Evolutionary conservation across 441 rosid genomes (phyloP), one percentile per base, ranked within the genome.

Genomic region (Mallotus repandus): DNA sequence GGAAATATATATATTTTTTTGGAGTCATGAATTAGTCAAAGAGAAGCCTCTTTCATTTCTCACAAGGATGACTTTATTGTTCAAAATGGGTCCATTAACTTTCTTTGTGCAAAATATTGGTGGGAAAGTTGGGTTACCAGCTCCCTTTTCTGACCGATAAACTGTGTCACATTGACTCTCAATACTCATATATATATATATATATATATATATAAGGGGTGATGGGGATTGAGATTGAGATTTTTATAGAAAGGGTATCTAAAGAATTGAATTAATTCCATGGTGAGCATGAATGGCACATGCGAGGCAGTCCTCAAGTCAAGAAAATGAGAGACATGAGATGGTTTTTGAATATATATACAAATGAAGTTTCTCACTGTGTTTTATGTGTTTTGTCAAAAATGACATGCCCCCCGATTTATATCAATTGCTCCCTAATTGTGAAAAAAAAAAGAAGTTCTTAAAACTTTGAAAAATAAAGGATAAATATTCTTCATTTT

Each of bases 111-210:
- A 69, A 56, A 78, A 81, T 73, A 73, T 75, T 66, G 84, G 86
- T 79, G 84, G 75, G 75, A 78, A 84, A 83, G 83, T 82, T 86
- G 78, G 93, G 87, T 83, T 55, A 87, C 86, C 88, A 62, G 86
- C 89, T 78, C 83, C 87, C 59, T 79, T 83, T 83, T 63, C 75
- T 79, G 88, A 76, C 88, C 79, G 58, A 48, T 49, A 16, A 3
- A 22, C 46, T 12, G 4, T 55, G 5, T 69, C 43, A 15, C 43
- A 43, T 69, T 69, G 63, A 53, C 78, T 53, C 68, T 46, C 38
- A 9, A 48, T 55, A 0, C 25, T 8, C 1, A 35, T 3, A 18
- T 9, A 29, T 5, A 68, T 11, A 9, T 50, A 29, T 5, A 68
- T 11, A 9, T 50, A 9, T 19, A 2, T 19, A 56, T 57, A 41